phyloP scores from a whole-genome alignment of 1,139 yeast genomes.

The Eremothecium gossypii region DNA sequence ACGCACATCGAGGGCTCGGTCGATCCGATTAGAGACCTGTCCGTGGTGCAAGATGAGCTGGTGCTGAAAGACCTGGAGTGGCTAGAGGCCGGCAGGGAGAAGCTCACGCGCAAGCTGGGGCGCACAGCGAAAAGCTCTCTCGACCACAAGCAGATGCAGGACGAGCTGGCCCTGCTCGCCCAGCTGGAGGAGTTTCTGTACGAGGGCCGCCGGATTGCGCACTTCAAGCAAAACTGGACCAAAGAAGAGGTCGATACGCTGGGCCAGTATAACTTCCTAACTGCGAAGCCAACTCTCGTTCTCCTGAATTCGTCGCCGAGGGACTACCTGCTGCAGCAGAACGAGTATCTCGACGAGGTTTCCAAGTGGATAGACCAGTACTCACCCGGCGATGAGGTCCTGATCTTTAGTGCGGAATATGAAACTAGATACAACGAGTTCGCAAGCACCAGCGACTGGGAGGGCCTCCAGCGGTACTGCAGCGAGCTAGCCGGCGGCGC shows the following conservation, averaged over 20 bases:
- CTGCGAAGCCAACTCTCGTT: conserved; percentile 63
- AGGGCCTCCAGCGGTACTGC: conserved; percentile 20
- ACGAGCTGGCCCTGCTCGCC: conserved; percentile 41
- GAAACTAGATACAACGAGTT: conserved; percentile 38
- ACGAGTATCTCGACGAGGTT: conserved; percentile 40
- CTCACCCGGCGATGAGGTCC: conserved; percentile 46
- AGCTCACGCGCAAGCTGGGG: conserved; percentile 36
- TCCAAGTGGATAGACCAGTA: conserved; percentile 44
- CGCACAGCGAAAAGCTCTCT: conserved; percentile 31
- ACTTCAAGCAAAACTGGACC: conserved; percentile 40
- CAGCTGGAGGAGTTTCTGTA: conserved; percentile 42
- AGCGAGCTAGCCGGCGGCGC: conserved; percentile 26
- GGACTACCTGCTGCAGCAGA: conserved; percentile 41
- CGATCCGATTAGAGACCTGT: conserved; percentile 60
- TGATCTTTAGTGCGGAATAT: conserved; percentile 51
- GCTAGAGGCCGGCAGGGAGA: conserved; percentile 47
- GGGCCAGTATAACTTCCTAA: conserved; percentile 50
- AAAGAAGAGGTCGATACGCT: conserved; percentile 48
- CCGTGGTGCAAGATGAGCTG: conserved; percentile 62
- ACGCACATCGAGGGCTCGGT: conserved; percentile 57
- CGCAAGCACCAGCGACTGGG: conserved; percentile 19
- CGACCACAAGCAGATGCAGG: conserved; percentile 32
- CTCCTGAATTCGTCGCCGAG: conserved; percentile 49
- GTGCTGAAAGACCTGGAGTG: conserved; percentile 64
- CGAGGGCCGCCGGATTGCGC: conserved; percentile 48